Evolutionary conservation across 257 asterid genomes (phyloP).

Genomic region (Voacanga thouarsii): DNA sequence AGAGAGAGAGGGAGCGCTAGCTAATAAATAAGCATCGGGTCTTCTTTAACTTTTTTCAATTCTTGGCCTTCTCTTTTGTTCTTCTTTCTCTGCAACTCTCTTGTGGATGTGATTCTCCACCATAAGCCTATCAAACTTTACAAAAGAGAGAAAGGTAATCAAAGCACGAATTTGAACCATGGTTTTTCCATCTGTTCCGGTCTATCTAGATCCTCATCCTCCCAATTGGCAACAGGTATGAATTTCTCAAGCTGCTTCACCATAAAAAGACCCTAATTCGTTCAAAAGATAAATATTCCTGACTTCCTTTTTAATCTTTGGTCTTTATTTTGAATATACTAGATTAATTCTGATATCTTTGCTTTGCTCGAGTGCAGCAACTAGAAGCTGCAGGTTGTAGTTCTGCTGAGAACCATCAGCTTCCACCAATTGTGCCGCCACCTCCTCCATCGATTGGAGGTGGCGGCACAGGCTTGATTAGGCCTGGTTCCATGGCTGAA

Average conservation of each 20-base stretch:
- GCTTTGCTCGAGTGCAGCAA: constrained; percentile 17
- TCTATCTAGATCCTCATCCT: constrained; percentile 43
- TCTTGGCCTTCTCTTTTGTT: constrained; percentile 12
- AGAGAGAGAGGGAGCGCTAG: neutral
- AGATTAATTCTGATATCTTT: constrained; percentile 2
- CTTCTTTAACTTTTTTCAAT: constrained; percentile 28
- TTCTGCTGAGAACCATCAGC: constrained; percentile 11
- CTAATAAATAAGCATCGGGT: constrained; percentile 16
- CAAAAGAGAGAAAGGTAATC: constrained; percentile 22
- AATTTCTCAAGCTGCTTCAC: constrained; percentile 6
- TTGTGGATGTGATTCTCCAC: constrained; percentile 30
- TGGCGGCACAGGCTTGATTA: constrained; percentile 9
- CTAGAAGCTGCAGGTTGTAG: constrained; percentile 4
- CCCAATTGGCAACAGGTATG: constrained; percentile 41
- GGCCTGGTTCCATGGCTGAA: constrained; percentile 30
- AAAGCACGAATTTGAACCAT: constrained; percentile 18
- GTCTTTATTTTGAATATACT: constrained; percentile 28
- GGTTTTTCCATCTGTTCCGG: constrained; percentile 42
- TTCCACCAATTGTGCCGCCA: constrained; percentile 13
- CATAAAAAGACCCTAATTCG: neutral
- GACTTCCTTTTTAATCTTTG: constrained; percentile 1
- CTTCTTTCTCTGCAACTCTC: constrained; percentile 12
- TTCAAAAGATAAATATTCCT: constrained; percentile 10
- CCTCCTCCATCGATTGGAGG: constrained; percentile 3
- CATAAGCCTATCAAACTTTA: constrained; percentile 28